Base-by-base conservation (phyloP, 2,329 filamentous ascomycete genomes). In the Fusarium poae region DNA sequence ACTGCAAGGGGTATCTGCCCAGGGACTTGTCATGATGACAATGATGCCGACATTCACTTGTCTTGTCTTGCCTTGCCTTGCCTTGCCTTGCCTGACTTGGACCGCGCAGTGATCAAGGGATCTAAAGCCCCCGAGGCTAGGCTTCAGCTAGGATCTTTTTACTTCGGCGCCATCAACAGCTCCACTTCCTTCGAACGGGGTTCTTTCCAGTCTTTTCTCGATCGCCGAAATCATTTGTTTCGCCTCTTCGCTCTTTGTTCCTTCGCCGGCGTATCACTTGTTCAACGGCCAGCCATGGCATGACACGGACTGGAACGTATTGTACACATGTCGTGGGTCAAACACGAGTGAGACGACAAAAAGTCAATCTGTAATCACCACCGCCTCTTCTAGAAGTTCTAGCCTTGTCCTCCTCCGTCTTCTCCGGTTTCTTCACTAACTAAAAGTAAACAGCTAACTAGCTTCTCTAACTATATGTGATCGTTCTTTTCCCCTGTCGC, bases 191-290 rank as follows among this genome's bases (percentile, higher is more conserved):
- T 62, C 67, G 48, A 63, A 46, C 67, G 67, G 67, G n/a, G 46
- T 67, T 67, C 49, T 66, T 69, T 69, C 66, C 67, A 70, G 57
- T 70, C 67, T 56, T 48, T 70, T 69, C 63, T 44, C 70, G 65
- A 68, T 34, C 60, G 29, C 66, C 66, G 66, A 68, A 55, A 52
- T 54, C 57, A 52, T 58, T 54, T 58, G 54, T 61, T 65, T 60
- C 65, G 48, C 48, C 48, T 59, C 43, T 54, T 61, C 46, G 57
- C 57, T 45, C 34, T 51, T 44, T 42, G 35, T 49, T 60, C 32
- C 48, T 39, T 13, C 32, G 34, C 18, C 13, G 32, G 21, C 32
- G 12, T 50, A 27, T 50, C 48, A 15, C 23, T 34, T 50, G 27
- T 29, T 27, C 32, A 39, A 39, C 32, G 34, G 48, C 48, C 18